These are phyloP conservation scores for Saururus chinensis DNA, from an alignment of 164 flowering plant species.

Conservation along the genomic window DNA sequence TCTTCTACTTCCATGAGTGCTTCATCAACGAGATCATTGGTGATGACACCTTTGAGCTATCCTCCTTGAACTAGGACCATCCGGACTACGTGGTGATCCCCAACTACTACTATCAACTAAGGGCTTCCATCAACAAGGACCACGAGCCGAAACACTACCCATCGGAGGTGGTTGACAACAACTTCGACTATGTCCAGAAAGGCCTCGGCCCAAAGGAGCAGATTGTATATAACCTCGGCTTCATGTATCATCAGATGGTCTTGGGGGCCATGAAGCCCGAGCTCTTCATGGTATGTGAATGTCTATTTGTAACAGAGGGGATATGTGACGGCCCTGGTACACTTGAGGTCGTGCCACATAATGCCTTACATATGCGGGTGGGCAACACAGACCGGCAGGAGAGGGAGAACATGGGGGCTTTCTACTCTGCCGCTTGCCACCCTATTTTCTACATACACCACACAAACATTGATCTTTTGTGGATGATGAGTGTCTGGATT, in stretches of 20 bases:
- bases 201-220: slow-evolving; percentile 8
- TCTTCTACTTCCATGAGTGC: slow-evolving; percentile 20
- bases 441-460: slow-evolving; percentile 22
- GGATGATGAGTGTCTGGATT: too few species aligned
- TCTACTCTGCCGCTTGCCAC: slow-evolving; percentile 18
- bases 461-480: slow-evolving; percentile 20
- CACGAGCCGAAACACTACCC: slow-evolving; percentile 12
- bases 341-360: slow-evolving; percentile 21
- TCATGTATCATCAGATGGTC: slow-evolving; percentile 24
- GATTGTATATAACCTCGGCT: slow-evolving; percentile 6
- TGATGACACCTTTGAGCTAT: slow-evolving; percentile 16
- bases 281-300: slow-evolving; percentile 19
- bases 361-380: slow-evolving; percentile 19
- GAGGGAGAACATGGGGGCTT: slow-evolving; percentile 19
- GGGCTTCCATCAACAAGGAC: slow-evolving; percentile 5
- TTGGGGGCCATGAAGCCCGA: slow-evolving; percentile 23
- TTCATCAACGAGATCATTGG: slow-evolving; percentile 16
- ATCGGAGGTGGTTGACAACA: slow-evolving; percentile 7
- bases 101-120: slow-evolving; percentile 4
- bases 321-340: slow-evolving; percentile 18
- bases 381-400: slow-evolving; percentile 13
- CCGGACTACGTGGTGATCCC: slow-evolving; percentile 20
- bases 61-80: slow-evolving; percentile 24
- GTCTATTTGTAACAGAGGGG: slow-evolving; percentile 10
- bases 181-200: slow-evolving; percentile 10